A percentile compares a stretch with the other conserved stretches of the same genome.
Conservation (phyloP, 225 moss, liverwort and hornwort species). For the Straminergon stramineum region DNA sequence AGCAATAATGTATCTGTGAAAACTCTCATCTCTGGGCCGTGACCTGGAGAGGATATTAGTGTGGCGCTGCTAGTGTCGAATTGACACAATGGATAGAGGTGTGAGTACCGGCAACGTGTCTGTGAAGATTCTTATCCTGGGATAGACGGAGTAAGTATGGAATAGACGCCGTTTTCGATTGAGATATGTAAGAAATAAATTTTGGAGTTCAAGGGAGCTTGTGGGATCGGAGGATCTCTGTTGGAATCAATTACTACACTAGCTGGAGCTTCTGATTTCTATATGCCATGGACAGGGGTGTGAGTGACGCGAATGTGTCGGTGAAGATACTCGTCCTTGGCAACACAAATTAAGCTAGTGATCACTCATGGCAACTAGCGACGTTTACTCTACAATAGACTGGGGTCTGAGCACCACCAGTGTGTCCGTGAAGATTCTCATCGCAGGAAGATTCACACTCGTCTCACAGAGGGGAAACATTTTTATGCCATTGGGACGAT, state of each 20-base stretch:
- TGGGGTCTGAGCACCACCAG: background rate
- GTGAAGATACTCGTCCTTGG: background rate
- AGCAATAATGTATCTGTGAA: slow-evolving; percentile 1
- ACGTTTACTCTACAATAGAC: background rate
- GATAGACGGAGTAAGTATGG: background rate
- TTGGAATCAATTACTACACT: too few relatives aligned
- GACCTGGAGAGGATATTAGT: background rate
- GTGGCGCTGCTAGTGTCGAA: background rate
- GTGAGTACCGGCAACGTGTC: slow-evolving; percentile 2
- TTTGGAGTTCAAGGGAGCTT: too few relatives aligned
- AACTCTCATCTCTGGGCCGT: background rate
- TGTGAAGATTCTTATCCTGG: slow-evolving; percentile 6
- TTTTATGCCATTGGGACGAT: background rate
- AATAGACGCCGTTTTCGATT: background rate
- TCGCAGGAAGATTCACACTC: background rate
- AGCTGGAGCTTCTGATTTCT: background rate
- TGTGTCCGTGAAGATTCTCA: background rate
- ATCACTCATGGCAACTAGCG: too few relatives aligned
- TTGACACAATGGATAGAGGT: background rate
- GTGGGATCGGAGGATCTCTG: too few relatives aligned
- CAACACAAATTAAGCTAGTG: too few relatives aligned
- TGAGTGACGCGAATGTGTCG: background rate
- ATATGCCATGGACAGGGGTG: background rate
- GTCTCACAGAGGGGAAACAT: background rate
- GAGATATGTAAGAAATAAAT: too few relatives aligned